Evolutionary conservation across 768 basidiomycete species (phyloP).

Genomic region (Amanita polypyramis): DNA sequence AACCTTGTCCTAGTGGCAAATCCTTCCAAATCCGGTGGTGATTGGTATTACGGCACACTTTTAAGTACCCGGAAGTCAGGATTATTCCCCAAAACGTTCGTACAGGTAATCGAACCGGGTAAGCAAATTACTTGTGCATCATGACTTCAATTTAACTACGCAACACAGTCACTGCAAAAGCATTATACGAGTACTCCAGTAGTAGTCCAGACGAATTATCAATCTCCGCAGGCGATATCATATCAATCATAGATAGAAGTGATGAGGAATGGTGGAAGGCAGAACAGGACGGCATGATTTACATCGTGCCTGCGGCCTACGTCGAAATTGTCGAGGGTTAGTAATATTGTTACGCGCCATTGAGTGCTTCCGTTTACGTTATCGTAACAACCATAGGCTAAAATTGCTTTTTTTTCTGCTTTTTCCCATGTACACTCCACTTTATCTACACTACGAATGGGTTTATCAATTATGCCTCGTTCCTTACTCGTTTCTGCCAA

Average conservation of each 20-base stretch:
- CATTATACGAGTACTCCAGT: constrained; percentile 70
- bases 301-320: constrained; percentile 89
- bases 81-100: constrained; percentile 86
- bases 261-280: constrained; percentile 97
- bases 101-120: constrained; percentile 64
- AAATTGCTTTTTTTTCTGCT: constrained; percentile 52
- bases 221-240: constrained; percentile 69
- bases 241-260: constrained; percentile 71
- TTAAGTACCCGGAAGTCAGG: constrained; percentile 60
- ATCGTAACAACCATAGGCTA: constrained; percentile 54
- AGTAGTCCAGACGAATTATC: constrained; percentile 72
- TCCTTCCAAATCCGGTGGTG: constrained; percentile 75
- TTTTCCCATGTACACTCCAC: constrained; percentile 37
- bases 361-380: constrained; percentile 53
- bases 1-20: constrained; percentile 72
- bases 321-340: constrained; percentile 85
- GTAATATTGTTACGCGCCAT: constrained; percentile 41
- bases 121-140: constrained; percentile 18
- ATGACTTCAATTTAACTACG: constrained; percentile 2
- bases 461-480: constrained; percentile 8
- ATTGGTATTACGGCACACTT: constrained; percentile 89
- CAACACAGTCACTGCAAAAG: constrained; percentile 54
- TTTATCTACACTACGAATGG: constrained; percentile 20
- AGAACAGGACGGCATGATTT: constrained; percentile 76
- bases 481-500: not conserved